These are phyloP conservation scores for Encephalitozoon hellem DNA, from an alignment of 371 early-diverging fungal genomes.

Conservation along the genomic window DNA sequence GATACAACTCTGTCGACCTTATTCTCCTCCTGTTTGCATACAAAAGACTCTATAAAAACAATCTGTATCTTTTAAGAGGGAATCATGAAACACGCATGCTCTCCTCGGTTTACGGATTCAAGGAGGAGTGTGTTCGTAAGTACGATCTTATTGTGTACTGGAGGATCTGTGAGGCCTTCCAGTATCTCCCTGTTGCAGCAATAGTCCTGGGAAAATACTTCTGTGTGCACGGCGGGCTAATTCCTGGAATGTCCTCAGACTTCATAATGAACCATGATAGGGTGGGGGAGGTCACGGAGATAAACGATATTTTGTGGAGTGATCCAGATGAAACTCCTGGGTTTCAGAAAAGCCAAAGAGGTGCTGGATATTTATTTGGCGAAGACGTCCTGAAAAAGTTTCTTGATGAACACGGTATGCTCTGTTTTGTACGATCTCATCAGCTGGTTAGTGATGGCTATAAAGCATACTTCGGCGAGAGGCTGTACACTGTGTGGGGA, in stretches of 20 bases:
- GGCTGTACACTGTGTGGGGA: conserved; percentile 34
- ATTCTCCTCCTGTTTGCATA: conserved; percentile 47
- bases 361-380: conserved; percentile 55
- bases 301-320: conserved; percentile 54
- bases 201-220: conserved; percentile 46
- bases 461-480: conserved; percentile 20
- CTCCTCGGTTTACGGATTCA: conserved; percentile 50
- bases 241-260: conserved; percentile 32
- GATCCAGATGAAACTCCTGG: conserved; percentile 47
- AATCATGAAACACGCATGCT: conserved; percentile 53
- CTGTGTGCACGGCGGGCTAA: conserved; percentile 59
- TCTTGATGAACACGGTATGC: conserved; percentile 18
- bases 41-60: conserved; percentile 36
- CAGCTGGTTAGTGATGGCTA: conserved; percentile 44
- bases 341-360: conserved; percentile 43
- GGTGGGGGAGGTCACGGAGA: conserved; percentile 37
- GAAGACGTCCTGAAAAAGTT: conserved; percentile 21
- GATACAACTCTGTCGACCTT: conserved; percentile 52
- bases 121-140: conserved; percentile 50
- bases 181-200: conserved; percentile 50
- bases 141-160: conserved; percentile 38
- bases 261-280: conserved; percentile 36
- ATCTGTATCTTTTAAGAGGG: conserved; percentile 49
- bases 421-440: conserved; percentile 32
- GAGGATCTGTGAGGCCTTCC: conserved; percentile 50